Percentiles rank a stretch among this genome's conserved stretches.
phyloP scores from a whole-genome alignment of 345 rosid genomes.

The Xanthoceras sorbifolium region DNA sequence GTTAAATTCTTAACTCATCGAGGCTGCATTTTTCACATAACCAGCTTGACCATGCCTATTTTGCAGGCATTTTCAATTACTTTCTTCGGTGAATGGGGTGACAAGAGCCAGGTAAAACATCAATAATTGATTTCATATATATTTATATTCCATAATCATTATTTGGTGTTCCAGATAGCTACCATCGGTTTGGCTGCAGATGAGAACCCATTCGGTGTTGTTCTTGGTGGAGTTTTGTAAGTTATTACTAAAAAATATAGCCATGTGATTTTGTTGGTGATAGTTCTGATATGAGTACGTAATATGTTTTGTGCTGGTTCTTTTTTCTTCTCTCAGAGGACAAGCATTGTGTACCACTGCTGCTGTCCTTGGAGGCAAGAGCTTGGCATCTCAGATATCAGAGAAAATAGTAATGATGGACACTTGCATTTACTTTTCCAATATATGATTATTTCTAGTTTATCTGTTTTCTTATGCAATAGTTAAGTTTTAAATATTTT shows the following conservation, averaged over 20 bases:
- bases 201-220: slow-evolving; percentile 86
- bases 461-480: slow-evolving; percentile 8
- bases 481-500: slow-evolving; percentile 11
- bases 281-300: not conserved
- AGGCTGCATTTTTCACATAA: slow-evolving; percentile 2
- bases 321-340: slow-evolving; percentile 50
- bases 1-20: not conserved
- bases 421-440: not conserved
- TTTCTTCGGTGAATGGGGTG: slow-evolving; percentile 98
- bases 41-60: slow-evolving; percentile 22
- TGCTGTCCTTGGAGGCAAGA: slow-evolving; percentile 94
- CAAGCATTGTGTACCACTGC: slow-evolving; percentile 91
- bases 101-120: slow-evolving; percentile 82
- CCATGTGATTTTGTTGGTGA: slow-evolving; percentile 5
- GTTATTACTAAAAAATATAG: slow-evolving; percentile 24
- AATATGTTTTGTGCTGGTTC: not conserved
- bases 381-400: slow-evolving; percentile 95
- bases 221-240: slow-evolving; percentile 84
- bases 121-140: slow-evolving; percentile 2
- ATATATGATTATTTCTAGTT: not conserved
- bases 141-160: not conserved
- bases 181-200: slow-evolving; percentile 97
- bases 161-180: slow-evolving; percentile 60
- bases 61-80: slow-evolving; percentile 93
- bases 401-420: slow-evolving; percentile 62